These are phyloP conservation scores for Solanum raphanifolium DNA, from an alignment of 257 asterid genomes.

Conservation along the genomic window DNA sequence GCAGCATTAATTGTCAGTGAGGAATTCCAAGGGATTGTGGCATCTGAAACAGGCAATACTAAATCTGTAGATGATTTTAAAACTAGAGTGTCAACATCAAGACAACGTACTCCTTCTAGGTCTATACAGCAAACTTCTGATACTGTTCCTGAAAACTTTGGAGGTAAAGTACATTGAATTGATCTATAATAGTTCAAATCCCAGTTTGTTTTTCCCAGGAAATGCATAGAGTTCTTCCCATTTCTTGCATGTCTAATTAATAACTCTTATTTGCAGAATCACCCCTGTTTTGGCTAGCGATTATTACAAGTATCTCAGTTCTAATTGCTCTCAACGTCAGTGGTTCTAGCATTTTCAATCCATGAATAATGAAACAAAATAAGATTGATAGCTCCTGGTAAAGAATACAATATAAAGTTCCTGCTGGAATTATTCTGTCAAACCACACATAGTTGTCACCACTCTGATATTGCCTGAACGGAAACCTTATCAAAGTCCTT, in stretches of 20 bases:
- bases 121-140: conserved; percentile 28
- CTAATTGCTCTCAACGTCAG: conserved; percentile 66
- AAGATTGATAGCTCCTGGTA: background rate
- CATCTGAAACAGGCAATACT: conserved; percentile 54
- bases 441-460: background rate
- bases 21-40: conserved; percentile 83
- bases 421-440: background rate
- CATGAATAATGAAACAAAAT: conserved; percentile 27
- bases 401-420: background rate
- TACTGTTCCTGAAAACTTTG: conserved; percentile 28
- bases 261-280: conserved; percentile 46
- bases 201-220: background rate
- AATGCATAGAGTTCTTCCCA: background rate
- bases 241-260: background rate
- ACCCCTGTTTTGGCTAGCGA: conserved; percentile 61
- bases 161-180: conserved; percentile 30
- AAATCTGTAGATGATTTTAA: conserved; percentile 27
- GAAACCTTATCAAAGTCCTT: background rate
- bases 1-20: conserved; percentile 84
- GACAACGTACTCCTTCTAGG: conserved; percentile 15
- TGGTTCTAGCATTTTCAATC: conserved; percentile 74
- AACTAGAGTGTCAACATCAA: conserved; percentile 20
- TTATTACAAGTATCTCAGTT: conserved; percentile 63
- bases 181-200: background rate
- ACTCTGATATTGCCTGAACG: background rate